phyloP scores from a whole-genome alignment of 192 early-diverging fungal genomes.

The Coemansia sp. region DNA sequence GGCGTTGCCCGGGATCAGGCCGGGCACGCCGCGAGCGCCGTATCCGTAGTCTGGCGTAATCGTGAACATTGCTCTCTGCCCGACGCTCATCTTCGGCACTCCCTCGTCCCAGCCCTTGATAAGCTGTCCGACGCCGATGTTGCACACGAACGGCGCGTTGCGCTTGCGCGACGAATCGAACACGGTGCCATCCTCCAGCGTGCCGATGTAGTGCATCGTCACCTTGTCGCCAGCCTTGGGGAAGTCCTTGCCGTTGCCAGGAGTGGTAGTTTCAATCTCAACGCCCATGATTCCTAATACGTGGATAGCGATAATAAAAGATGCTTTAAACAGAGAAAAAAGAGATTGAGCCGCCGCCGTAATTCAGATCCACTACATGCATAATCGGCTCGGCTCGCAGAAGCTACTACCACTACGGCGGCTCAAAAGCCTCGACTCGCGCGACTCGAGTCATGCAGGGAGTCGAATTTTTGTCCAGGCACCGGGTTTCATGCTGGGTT shows the following conservation, averaged over 20 bases:
- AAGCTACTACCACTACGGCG: too few species aligned
- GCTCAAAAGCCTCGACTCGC: too few species aligned
- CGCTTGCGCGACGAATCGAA: constrained; percentile 91
- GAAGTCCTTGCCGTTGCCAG: constrained; percentile 30
- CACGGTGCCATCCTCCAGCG: constrained; percentile 65
- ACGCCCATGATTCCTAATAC: constrained; percentile 30
- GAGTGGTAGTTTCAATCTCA: constrained; percentile 18
- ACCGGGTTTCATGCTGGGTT: too few species aligned
- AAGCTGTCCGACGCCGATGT: constrained; percentile 91
- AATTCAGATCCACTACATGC: not conserved
- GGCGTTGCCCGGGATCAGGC: constrained; percentile 77
- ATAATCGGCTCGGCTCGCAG: not conserved
- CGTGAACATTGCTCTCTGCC: constrained; percentile 80
- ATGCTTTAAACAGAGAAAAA: not conserved
- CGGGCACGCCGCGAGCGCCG: constrained; percentile 71
- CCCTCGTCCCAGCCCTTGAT: constrained; percentile 88
- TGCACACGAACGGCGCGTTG: constrained; percentile 78
- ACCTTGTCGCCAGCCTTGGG: constrained; percentile 67
- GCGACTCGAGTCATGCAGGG: too few species aligned
- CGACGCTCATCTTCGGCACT: constrained; percentile 91
- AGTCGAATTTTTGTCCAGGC: too few species aligned
- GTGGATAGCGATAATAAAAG: not conserved
- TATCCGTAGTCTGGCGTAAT: constrained; percentile 86
- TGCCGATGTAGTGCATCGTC: constrained; percentile 67
- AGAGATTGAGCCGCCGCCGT: not conserved